These are phyloP conservation scores for Mallotus nudiflorus DNA, from an alignment of 345 rosid species.

Conservation along the genomic window DNA sequence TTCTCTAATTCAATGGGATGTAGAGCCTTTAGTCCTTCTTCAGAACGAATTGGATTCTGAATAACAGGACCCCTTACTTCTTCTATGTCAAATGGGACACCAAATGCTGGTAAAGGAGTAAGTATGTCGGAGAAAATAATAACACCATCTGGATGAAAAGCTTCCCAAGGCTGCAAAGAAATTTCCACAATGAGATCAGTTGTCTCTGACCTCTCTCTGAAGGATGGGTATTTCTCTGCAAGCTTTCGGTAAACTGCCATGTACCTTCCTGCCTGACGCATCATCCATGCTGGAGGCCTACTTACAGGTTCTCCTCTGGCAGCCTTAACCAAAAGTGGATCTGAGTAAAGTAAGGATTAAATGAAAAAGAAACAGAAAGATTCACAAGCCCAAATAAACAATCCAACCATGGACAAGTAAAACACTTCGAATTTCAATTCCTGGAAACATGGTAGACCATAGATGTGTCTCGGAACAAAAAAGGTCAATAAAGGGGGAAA, in stretches of 20 bases:
- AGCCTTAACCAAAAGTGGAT: slow-evolving; percentile 86
- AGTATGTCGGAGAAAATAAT: slow-evolving; percentile 95
- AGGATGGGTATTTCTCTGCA: slow-evolving; percentile 89
- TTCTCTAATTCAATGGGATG: slow-evolving; percentile 79
- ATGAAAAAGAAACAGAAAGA: not conserved
- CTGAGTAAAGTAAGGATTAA: slow-evolving; percentile 36
- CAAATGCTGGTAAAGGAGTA: slow-evolving; percentile 89
- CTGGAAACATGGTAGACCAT: too few relatives aligned
- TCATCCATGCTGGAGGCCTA: slow-evolving; percentile 99
- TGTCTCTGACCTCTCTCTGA: slow-evolving; percentile 92
- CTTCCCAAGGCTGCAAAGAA: slow-evolving; percentile 96
- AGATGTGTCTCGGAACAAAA: too few relatives aligned
- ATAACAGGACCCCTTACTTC: slow-evolving; percentile 85
- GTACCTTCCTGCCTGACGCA: slow-evolving; percentile 99
- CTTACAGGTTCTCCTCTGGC: slow-evolving; percentile 74
- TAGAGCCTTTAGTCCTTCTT: slow-evolving; percentile 63
- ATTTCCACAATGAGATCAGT: slow-evolving; percentile 91
- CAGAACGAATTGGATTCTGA: slow-evolving; percentile 68
- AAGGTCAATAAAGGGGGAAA: too few relatives aligned
- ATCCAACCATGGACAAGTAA: too few relatives aligned
- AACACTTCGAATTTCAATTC: too few relatives aligned
- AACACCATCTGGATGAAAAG: slow-evolving; percentile 87
- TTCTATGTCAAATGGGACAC: slow-evolving; percentile 95
- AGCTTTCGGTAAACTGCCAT: slow-evolving; percentile 96
- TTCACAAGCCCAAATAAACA: too few relatives aligned